Evolutionary conservation across 495 filamentous ascomycete genomes (phyloP).

Genomic region (Penicillium roqueforti): DNA sequence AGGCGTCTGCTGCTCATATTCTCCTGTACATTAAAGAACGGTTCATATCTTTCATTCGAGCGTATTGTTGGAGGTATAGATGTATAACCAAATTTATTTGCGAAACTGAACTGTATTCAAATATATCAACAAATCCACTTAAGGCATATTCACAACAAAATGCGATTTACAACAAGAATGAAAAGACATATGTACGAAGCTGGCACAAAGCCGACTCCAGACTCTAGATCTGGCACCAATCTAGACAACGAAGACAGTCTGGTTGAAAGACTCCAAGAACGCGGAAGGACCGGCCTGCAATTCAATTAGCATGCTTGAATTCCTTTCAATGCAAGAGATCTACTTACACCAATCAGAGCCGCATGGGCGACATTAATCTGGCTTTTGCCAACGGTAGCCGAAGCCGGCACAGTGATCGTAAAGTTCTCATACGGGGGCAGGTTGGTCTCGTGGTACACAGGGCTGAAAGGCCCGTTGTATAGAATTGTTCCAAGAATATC

Average conservation of each 20-base stretch:
- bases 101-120: neutral
- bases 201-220: neutral
- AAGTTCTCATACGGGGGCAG: conserved; percentile 37
- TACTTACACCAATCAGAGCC: conserved; percentile 36
- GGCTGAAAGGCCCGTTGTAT: conserved; percentile 32
- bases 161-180: neutral
- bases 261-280: conserved; percentile 20
- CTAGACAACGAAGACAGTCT: conserved; percentile 9
- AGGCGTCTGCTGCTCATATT: no score
- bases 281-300: conserved; percentile 18
- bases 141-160: neutral
- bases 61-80: neutral
- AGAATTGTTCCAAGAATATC: conserved; percentile 28
- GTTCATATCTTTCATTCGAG: neutral
- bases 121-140: neutral
- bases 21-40: neutral
- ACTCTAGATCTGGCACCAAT: neutral
- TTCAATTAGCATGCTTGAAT: neutral
- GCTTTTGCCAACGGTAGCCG: conserved; percentile 16
- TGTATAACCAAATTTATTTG: neutral
- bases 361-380: conserved; percentile 35
- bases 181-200: neutral
- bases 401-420: conserved; percentile 27
- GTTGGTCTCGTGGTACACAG: conserved; percentile 27
- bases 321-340: neutral